Evolutionary conservation across 129 eudicot genomes (phyloP).

Genomic region (Rutidosis leptorrhynchoides): DNA sequence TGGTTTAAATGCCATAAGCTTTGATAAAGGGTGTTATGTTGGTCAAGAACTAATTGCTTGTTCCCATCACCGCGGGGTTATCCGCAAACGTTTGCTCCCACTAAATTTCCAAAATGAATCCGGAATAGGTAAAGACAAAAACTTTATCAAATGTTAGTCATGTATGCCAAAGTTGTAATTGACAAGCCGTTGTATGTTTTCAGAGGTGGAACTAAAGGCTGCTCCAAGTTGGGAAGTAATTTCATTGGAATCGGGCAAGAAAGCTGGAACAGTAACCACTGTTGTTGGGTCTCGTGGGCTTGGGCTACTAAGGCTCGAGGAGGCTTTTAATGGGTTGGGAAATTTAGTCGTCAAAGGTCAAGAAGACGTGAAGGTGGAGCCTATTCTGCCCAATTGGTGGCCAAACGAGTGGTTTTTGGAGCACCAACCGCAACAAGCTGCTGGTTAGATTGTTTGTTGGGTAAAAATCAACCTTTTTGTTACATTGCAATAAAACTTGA

Average conservation of each 20-base stretch:
- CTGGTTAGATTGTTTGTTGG: slow-evolving; percentile 34
- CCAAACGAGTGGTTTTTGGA: slow-evolving; percentile 69
- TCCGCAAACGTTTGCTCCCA: slow-evolving; percentile 80
- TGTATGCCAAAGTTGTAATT: background rate
- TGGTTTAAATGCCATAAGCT: slow-evolving; percentile 89
- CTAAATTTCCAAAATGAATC: slow-evolving; percentile 52
- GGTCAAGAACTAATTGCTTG: slow-evolving; percentile 96
- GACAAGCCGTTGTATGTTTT: background rate
- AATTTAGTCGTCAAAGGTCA: slow-evolving; percentile 58
- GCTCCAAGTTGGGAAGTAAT: slow-evolving; percentile 66
- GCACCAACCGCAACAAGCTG: slow-evolving; percentile 40
- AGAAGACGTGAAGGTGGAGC: slow-evolving; percentile 65
- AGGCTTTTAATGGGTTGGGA: slow-evolving; percentile 58
- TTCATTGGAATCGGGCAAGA: slow-evolving; percentile 49
- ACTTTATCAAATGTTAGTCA: background rate
- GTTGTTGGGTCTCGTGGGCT: slow-evolving; percentile 79
- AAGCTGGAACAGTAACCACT: slow-evolving; percentile 68
- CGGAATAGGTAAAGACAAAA: slow-evolving; percentile 63
- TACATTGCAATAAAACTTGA: background rate
- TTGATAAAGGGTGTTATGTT: slow-evolving; percentile 90
- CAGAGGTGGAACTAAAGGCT: slow-evolving; percentile 66
- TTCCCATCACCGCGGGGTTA: slow-evolving; percentile 84
- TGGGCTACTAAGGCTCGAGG: slow-evolving; percentile 71
- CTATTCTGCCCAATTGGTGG: slow-evolving; percentile 84
- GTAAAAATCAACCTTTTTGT: slow-evolving; percentile 4